Evolutionary conservation across 2,329 filamentous ascomycete genomes (phyloP), one percentile per base, ranked within the genome.

Genomic region (Xenoacremonium recifei): DNA sequence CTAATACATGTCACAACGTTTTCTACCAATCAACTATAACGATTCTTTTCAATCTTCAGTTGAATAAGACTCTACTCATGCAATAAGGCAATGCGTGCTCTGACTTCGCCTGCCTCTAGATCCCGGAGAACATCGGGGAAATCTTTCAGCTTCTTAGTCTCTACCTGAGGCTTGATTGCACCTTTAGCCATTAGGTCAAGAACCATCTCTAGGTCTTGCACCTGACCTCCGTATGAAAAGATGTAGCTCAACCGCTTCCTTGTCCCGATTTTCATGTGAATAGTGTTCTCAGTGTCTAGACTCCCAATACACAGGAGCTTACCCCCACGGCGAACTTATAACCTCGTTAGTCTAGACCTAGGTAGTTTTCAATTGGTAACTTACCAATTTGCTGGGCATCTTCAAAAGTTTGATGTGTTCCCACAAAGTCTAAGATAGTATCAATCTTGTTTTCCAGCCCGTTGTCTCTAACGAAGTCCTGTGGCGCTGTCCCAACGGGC

Each of bases 241-340:
- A 70, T 65, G 21, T 63, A 68, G 11, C 55, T 64, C 3, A 72
- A 48, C 21, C 69, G 50, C 50, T 71, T 71, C 15, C 69, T 53
- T 6, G 68, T 69, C 0, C 67, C 67, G 9, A 65, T 65, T 42
- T 71, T 70, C 68, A 72, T 72, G 29, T 70, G 58, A 9, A 71
- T 42, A 1, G 62, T 65, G 35, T 72, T 72, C 25, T 65, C 61
- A 0, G 58, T 51, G 35, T 69, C 57, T 0, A 69, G 51, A 4
- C 63, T 70, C 2, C 69, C 68, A 6, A 71, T 57, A 37, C 67
- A 70, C 3, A 71, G 48, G 3, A 70, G 45, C 17, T 65, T 66
- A 1, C 64, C 64, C 0, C 51, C 51, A 3, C 51, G 51, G 3
- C 51, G 51, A 3, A 54, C 51, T 31, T 10, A 34, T 7, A n/a